These are phyloP conservation scores for Silene conica DNA, from an alignment of 148 eudicot genomes.

Conservation along the genomic window DNA sequence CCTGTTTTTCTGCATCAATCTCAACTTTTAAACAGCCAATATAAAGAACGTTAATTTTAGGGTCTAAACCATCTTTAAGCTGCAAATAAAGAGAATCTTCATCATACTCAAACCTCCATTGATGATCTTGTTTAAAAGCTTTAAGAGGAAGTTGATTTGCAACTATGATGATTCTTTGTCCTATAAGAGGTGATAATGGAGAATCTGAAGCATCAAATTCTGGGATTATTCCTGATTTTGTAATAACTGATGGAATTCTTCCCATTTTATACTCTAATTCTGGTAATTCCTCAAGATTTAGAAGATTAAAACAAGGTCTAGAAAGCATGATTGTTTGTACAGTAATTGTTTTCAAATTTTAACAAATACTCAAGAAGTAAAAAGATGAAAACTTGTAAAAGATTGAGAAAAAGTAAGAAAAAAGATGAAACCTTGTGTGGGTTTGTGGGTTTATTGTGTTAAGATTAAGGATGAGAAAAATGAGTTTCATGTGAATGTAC, in stretches of 20 bases:
- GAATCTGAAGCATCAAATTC: conserved; percentile 30
- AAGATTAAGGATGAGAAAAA: conserved; percentile 25
- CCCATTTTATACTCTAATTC: conserved; percentile 17
- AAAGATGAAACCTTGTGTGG: conserved; percentile 8
- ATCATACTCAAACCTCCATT: conserved; percentile 57
- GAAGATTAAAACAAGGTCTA: conserved; percentile 26
- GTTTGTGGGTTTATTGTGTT: conserved; percentile 12
- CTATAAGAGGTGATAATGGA: conserved; percentile 10
- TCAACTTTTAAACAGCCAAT: conserved; percentile 57
- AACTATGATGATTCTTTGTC: conserved; percentile 43
- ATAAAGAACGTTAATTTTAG: conserved; percentile 43
- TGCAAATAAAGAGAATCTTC: conserved; percentile 51
- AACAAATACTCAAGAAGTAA: neutral
- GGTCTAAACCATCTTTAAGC: conserved; percentile 51
- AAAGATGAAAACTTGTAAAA: neutral
- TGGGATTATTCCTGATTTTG: conserved; percentile 47
- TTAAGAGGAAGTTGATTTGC: conserved; percentile 57
- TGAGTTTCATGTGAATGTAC: conserved; percentile 21
- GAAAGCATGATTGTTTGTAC: conserved; percentile 20
- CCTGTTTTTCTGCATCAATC: conserved; percentile 50
- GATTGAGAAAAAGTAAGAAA: neutral
- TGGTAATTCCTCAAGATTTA: conserved; percentile 15
- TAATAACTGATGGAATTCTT: conserved; percentile 37
- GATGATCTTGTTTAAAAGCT: conserved; percentile 24
- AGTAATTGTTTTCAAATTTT: no score